A percentile compares a stretch with the other conserved stretches of the same genome.
phyloP scores from a whole-genome alignment of 108 stramenopile genomes.

The Skeletonema marinoi region DNA sequence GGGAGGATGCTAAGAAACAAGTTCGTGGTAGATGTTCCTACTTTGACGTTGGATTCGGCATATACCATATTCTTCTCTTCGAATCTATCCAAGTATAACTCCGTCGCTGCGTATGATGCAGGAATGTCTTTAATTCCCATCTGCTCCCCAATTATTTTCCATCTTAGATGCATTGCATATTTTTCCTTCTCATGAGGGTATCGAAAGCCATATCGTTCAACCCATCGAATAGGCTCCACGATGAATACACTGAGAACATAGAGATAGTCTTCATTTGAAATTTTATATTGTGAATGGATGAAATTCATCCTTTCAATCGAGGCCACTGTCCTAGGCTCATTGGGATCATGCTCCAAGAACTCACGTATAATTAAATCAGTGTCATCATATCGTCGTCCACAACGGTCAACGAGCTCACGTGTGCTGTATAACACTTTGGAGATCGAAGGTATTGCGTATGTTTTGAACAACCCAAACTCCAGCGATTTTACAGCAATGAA shows the following conservation, averaged over 20 bases:
- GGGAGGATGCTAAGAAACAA: conserved; percentile 19
- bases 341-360: conserved; percentile 13
- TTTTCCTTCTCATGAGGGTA: conserved; percentile 18
- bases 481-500: conserved; percentile 7
- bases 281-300: conserved; percentile 20
- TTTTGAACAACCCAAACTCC: conserved; percentile 14
- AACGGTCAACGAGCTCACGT: conserved; percentile 13
- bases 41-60: conserved; percentile 13
- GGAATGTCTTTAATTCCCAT: conserved; percentile 22
- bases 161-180: conserved; percentile 23
- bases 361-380: conserved; percentile 22
- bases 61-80: conserved; percentile 25
- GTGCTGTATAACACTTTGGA: conserved; percentile 16
- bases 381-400: conserved; percentile 21
- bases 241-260: conserved; percentile 24
- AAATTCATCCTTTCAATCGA: conserved; percentile 19
- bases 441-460: conserved; percentile 16
- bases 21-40: conserved; percentile 7
- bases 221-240: conserved; percentile 23
- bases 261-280: conserved; percentile 26
- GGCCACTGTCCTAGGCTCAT: conserved; percentile 8
- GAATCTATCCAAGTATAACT: conserved; percentile 16
- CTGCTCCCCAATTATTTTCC: conserved; percentile 17
- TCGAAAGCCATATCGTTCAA: conserved; percentile 22
- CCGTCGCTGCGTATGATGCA: conserved; percentile 10